Base-by-base conservation (phyloP, 139 green algal species). In the Micromonas pusilla region DNA sequence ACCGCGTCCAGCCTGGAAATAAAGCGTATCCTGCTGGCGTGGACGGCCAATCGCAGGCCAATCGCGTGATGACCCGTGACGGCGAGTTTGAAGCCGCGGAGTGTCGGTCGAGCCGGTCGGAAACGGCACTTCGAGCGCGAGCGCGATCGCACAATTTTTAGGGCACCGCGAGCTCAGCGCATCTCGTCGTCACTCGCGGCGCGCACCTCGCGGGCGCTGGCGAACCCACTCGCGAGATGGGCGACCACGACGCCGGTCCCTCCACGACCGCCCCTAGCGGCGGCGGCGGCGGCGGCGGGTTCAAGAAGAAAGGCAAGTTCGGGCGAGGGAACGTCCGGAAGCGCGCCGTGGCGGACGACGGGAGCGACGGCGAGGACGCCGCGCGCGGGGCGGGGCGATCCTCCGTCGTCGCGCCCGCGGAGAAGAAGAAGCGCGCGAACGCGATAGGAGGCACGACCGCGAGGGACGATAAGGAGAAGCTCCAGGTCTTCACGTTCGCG, bases 311-410 rank as follows among this genome's bases (percentile, higher is more conserved):
- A 57, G 45, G 45, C 9, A 57, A 57, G 45, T 57, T 57, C 45
- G 45, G 45, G 4, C 65, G 65, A 72, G 65, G 65, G 23, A 72
- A 39, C 65, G 65, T 52, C n/a, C 26, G 65, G 38, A 72, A 39
- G 30, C n/a, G 65, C n/a, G 3, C 65, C n/a, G 38, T 21, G 13
- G 30, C 4, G 65, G 62, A 30, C 9, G 26, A 30, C n/a, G 13
- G 19, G 52, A n/a, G 19, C 16, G 16, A 6, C 62, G 62, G 20
- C n/a, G 62, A 68, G 20, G 62, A 68, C 62, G 62, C 62, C 4
- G n/a, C 23, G 26, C n/a, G 38, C 30, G 28, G n/a, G 65, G 28
- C 4, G 30, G 13, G 32, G 60, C 9, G 60, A 16, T 23, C 30
- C 19, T 6, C 30, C 32, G 20, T 9, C 32, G 30, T 52, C 3